Evolutionary conservation across 1,284 basidiomycete species (phyloP), one percentile per base, ranked within the genome.

Genomic region (Sanghuangporus weigelae): DNA sequence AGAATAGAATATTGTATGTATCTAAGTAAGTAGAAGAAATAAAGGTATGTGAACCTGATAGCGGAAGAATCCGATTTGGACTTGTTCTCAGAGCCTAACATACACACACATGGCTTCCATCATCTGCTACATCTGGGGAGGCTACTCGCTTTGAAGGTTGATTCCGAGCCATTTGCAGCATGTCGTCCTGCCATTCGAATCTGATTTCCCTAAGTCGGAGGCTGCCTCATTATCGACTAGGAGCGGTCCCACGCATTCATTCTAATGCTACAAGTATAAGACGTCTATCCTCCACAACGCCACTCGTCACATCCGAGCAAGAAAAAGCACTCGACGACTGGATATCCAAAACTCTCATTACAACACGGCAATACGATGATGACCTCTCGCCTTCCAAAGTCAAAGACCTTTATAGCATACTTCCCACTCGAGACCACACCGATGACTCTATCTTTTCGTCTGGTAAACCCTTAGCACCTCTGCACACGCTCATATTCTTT

Each of bases 401-500:
- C 21, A 26, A 42, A 8, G 65, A 66, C 44, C 58, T 66, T 38
- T 66, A 46, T 39, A 57, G 49, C 31, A 66, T 58, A 5, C 42
- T 66, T 26, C 65, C 65, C 12, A 66, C 65, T 7, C 61, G 65
- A 21, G 42, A 38, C 19, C 19, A 44, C 39, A 35, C 40, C 39
- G 38, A 42, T 39, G 21, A 51, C 14, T 23, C 38, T 21, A 39
- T 14, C 39, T 42, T 35, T 21, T 7, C 35, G 2, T 11, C 8
- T 7, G 40, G 39, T 16, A 38, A 11, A 16, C 40, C 39, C 7
- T 21, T 44, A 16, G 14, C 16, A n/a, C 59, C 59, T 10, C 12
- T 57, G 16, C 86, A 89, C 69, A 88, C 92, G 70, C 79, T 93
- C 50, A 83, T 80, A 2, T 92, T 90, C 76, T 93, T 93, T 74